A percentile compares a stretch with the other conserved stretches of the same genome.
Evolutionary conservation across 2,329 filamentous ascomycete species (phyloP).

Genomic region (Fusarium pseudoanthophilum): DNA sequence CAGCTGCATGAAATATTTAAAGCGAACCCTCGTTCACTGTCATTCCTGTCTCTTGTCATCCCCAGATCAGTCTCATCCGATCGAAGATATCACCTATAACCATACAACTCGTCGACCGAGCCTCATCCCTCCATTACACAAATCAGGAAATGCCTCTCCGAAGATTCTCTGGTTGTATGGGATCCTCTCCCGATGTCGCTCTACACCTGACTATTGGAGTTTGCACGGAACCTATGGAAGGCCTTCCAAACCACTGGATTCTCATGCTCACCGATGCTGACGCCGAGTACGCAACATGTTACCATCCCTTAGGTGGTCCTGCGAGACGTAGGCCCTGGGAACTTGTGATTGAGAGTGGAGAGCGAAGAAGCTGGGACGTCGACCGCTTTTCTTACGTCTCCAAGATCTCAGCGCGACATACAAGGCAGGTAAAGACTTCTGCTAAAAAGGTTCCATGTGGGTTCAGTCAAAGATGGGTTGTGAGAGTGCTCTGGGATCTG

Average conservation of each 20-base stretch:
- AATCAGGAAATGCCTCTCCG: neutral
- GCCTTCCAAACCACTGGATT: neutral
- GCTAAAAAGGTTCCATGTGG: neutral
- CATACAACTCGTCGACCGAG: neutral
- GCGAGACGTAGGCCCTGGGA: neutral
- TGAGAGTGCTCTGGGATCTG: constrained; percentile 6
- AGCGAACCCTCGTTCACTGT: neutral
- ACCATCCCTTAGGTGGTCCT: neutral
- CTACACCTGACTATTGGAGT: constrained; percentile 1
- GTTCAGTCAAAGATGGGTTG: constrained; percentile 14
- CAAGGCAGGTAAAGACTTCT: neutral
- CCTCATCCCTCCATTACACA: too few species aligned
- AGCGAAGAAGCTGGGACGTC: neutral
- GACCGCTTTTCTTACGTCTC: neutral
- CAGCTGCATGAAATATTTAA: neutral
- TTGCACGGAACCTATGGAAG: neutral
- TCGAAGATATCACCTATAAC: neutral
- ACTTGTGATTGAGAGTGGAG: neutral
- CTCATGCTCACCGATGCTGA: constrained; percentile 9
- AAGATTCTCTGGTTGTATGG: neutral
- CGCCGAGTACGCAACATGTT: neutral
- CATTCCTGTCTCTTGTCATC: neutral
- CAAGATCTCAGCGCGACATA: neutral
- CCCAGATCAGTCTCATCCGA: neutral
- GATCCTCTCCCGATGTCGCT: neutral